A percentile compares a stretch with the other conserved stretches of the same genome.
Evolutionary conservation across 1,139 yeast species (phyloP).

Genomic region (Scheffersomyces cryptocercus): DNA sequence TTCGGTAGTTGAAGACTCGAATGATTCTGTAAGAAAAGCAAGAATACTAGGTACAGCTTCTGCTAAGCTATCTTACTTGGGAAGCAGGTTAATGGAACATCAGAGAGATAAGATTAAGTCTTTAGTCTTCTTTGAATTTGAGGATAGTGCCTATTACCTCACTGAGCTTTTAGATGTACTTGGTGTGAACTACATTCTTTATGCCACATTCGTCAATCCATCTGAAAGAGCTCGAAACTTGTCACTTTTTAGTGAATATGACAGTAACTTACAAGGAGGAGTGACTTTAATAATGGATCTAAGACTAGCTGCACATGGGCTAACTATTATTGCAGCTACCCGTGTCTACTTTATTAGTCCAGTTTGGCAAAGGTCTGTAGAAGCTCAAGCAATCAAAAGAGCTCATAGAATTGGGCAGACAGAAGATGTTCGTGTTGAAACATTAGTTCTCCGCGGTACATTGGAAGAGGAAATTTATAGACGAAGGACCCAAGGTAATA

Average conservation of each 20-base stretch:
- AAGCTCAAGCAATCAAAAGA: conserved; percentile 73
- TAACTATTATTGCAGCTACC: conserved; percentile 68
- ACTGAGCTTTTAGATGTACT: conserved; percentile 63
- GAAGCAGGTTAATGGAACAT: conserved; percentile 54
- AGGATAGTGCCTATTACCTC: conserved; percentile 67
- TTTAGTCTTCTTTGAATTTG: conserved; percentile 68
- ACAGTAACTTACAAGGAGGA: conserved; percentile 41
- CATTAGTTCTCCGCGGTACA: conserved; percentile 59
- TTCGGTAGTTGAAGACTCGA: conserved; percentile 12
- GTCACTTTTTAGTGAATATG: conserved; percentile 48
- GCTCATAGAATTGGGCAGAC: conserved; percentile 73
- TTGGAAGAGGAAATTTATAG: conserved; percentile 67
- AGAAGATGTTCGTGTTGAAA: conserved; percentile 61
- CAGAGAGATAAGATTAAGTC: conserved; percentile 50
- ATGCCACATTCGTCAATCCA: conserved; percentile 59
- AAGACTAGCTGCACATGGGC: conserved; percentile 67
- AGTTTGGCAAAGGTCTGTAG: conserved; percentile 67
- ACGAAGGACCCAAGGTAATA: conserved; percentile 22
- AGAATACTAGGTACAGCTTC: conserved; percentile 59
- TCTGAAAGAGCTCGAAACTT: conserved; percentile 54
- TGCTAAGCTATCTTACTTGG: conserved; percentile 59
- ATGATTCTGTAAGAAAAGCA: conserved; percentile 30
- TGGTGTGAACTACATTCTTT: conserved; percentile 61
- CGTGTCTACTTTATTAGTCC: conserved; percentile 69
- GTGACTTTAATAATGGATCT: conserved; percentile 64